Evolutionary conservation across 441 rosid genomes (phyloP), one percentile per base, ranked within the genome.

Genomic region (Theobroma grandiflorum): DNA sequence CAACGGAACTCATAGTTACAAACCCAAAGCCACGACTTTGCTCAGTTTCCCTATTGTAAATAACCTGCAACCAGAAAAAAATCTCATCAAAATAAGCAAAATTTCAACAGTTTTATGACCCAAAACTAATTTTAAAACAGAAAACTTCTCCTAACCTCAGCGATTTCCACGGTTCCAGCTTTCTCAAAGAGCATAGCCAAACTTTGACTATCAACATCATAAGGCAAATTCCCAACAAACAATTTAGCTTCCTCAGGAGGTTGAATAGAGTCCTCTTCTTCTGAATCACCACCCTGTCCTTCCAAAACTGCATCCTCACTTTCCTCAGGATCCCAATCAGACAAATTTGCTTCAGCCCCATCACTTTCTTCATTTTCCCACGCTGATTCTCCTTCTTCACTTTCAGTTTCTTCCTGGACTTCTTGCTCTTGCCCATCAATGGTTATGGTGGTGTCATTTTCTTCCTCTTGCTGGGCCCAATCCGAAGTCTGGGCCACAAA

Each of bases 11-110:
- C 97, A 96, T 95, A 5, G 97, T 93, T 78, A 96, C 98, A n/a
- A 96, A 96, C 53, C 99, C 99, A 74, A 96, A 96, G 45, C 99
- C 99, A 31, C 99, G 93, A 71, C 99, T 96, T 78, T 82, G 89
- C 79, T 96, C 97, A 14, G 94, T 95, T 63, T 90, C 96, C 80
- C 93, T 90, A 80, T 95, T 91, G 86, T 92, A 93, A 76, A 96
- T 90, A 82, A 96, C 95, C 99, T 96, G 84, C 78, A 82, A 69
- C 79, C 75, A 80, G 3, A 69, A 62, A 58, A 31, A 78, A 26
- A 26, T 26, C 31, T 26, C 31, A 26, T 26, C 31, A 26, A 4
- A 70, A 52, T 69, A 58, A 80, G 6, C 2, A 88, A 15, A 84
- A 49, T 20, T 42, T 68, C 7, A 55, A 78, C 22, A 62, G 2